Conservation (phyloP, 306 rosid genomes). For the Clitoria ternatea region DNA sequence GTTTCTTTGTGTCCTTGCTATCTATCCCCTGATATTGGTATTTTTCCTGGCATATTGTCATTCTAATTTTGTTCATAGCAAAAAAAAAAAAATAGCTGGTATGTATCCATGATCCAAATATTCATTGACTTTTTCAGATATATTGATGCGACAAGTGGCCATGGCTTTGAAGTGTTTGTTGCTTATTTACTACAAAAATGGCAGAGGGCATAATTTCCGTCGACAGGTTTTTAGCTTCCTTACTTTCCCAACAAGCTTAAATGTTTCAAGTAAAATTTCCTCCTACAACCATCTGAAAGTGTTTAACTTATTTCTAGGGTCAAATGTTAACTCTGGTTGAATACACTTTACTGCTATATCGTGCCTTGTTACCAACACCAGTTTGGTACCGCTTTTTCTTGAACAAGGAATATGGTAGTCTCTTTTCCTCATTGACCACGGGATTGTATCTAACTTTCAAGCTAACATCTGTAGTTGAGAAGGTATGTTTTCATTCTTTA, state of each 20-base stretch:
- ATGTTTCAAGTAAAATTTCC: constrained; percentile 3
- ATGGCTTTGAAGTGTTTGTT: constrained; percentile 89
- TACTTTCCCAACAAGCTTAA: constrained; percentile 7
- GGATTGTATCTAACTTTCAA: constrained; percentile 89
- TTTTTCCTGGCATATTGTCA: background rate
- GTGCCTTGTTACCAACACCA: constrained; percentile 77
- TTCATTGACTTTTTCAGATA: constrained; percentile 54
- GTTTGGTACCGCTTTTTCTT: constrained; percentile 90
- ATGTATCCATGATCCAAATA: constrained; percentile 2
- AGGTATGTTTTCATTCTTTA: constrained; percentile 48
- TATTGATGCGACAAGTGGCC: constrained; percentile 67
- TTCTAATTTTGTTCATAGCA: background rate
- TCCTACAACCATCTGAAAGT: constrained; percentile 34
- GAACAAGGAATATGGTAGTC: constrained; percentile 78
- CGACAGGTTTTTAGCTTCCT: constrained; percentile 52
- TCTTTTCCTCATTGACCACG: constrained; percentile 84
- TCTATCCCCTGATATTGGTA: background rate
- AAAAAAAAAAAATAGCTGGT: background rate
- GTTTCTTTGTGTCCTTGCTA: background rate
- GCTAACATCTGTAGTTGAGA: constrained; percentile 76
- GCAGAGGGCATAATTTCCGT: constrained; percentile 78
- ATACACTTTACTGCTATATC: constrained; percentile 70
- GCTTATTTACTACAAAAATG: constrained; percentile 73
- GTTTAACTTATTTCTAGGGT: constrained; percentile 48
- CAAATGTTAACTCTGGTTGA: constrained; percentile 81